Conservation (phyloP, 495 filamentous ascomycete species). For the Podospora sp. region DNA sequence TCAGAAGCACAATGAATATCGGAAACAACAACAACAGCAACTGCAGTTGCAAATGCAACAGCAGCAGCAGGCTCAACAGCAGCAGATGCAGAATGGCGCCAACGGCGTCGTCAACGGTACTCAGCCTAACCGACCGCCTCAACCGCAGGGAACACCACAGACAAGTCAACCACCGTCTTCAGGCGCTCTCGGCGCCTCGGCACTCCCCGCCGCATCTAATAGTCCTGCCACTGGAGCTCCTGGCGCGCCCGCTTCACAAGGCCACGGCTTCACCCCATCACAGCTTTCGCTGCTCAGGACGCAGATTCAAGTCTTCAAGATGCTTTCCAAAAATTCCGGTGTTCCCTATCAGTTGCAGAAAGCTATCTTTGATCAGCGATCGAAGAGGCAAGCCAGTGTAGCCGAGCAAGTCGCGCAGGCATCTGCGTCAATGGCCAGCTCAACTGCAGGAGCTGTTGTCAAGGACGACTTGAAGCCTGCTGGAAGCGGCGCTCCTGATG, state of each 20-base stretch:
- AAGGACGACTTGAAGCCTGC: slow-evolving; percentile 51
- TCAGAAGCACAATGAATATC: slow-evolving; percentile 61
- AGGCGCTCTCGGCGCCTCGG: slow-evolving; percentile 37
- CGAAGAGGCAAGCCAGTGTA: slow-evolving; percentile 61
- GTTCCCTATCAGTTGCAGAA: slow-evolving; percentile 75
- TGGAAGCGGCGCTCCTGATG: slow-evolving; percentile 30
- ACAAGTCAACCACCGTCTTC: slow-evolving; percentile 38
- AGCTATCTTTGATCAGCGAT: slow-evolving; percentile 72
- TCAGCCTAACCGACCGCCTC: slow-evolving; percentile 39
- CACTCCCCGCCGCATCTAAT: slow-evolving; percentile 40
- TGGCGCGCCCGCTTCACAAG: slow-evolving; percentile 21
- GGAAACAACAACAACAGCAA: slow-evolving; percentile 53
- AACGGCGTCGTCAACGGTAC: slow-evolving; percentile 54
- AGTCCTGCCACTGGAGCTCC: slow-evolving; percentile 43
- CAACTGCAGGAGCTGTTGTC: slow-evolving; percentile 53
- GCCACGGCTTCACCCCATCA: slow-evolving; percentile 59
- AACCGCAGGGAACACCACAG: slow-evolving; percentile 32
- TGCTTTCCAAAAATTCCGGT: slow-evolving; percentile 76
- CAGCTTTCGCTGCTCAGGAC: slow-evolving; percentile 71
- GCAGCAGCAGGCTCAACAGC: slow-evolving; percentile 49
- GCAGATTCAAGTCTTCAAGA: slow-evolving; percentile 82
- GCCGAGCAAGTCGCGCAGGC: slow-evolving; percentile 52
- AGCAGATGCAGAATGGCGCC: slow-evolving; percentile 43
- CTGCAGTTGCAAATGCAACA: slow-evolving; percentile 44
- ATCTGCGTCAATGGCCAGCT: slow-evolving; percentile 43